Base-by-base conservation (phyloP, 2,329 filamentous ascomycete species). In the Annulohypoxylon truncatum region DNA sequence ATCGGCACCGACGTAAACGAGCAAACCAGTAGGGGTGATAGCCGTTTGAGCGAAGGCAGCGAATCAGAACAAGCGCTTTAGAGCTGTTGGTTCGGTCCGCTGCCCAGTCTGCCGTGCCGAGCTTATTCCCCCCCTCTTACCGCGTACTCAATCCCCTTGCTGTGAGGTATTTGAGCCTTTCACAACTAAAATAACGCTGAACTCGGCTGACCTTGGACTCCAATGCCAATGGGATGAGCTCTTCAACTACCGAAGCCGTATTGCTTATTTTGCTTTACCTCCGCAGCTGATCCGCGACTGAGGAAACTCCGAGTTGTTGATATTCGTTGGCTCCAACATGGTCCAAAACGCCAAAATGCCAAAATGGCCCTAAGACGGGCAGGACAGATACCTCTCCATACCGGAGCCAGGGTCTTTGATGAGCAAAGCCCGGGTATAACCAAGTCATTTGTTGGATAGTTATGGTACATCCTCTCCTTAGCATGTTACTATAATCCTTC, bases 71-170 rank as follows among this genome's bases (percentile, higher is more conserved):
- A 33, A 5, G 38, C 8, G 15, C 18, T 42, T 15, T 8, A 46
- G 53, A 26, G 44, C 24, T 28, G 22, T 48, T 33, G 20, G 51
- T 24, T 42, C 13, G 42, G 28, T 51, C 52, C 61, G 18, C 52
- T 65, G 18, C 28, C 38, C 38, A 42, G 38, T 55, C 10, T 61
- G 13, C 54, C 29, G 29, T 61, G 42, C 61, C 66, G 50, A 65
- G 55, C 57, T 60, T 65, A 59, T 57, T 38, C 35, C 65, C 57
- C 61, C 52, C 61, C 58, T 59, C n/a, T n/a, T n/a, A n/a, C n/a
- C n/a, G n/a, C n/a, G n/a, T 53, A 55, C 53, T 60, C 35, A 46
- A n/a, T n/a, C 44, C 9, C 46, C 35, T 60, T 29, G 8, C 13
- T 51, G 18, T 55, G 28, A 68, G 50, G 31, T 52, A 48, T 65